These are phyloP conservation scores for Ceratonia siliqua DNA, from an alignment of 306 rosid genomes.

Conservation along the genomic window DNA sequence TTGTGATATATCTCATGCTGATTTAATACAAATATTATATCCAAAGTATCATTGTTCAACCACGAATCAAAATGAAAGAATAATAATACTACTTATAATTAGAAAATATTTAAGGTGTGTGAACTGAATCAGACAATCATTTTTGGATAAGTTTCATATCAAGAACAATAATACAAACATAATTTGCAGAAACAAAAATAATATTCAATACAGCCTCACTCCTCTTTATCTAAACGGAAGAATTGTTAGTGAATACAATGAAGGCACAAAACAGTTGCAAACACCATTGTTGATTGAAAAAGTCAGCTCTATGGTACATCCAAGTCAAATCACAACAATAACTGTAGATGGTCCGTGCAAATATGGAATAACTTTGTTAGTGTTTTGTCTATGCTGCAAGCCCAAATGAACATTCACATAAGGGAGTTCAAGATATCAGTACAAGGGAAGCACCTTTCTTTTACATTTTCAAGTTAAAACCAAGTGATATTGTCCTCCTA, in stretches of 20 bases:
- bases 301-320: too few species aligned
- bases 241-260: background rate
- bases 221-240: background rate
- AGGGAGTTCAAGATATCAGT: too few species aligned
- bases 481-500: background rate
- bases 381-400: too few species aligned
- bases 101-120: constrained; percentile 4
- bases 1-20: background rate
- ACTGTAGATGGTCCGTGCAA: too few species aligned
- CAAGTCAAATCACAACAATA: too few species aligned
- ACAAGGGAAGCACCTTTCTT: too few species aligned
- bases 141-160: background rate
- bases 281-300: too few species aligned
- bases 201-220: background rate
- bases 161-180: constrained; percentile 14
- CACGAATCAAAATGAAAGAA: constrained; percentile 11
- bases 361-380: too few species aligned
- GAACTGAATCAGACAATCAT: background rate
- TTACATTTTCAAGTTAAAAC: too few species aligned
- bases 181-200: background rate
- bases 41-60: constrained; percentile 16
- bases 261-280: background rate
- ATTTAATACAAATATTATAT: background rate
- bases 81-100: background rate
- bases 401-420: too few species aligned